Evolutionary conservation across 495 filamentous ascomycete genomes (phyloP).

Genomic region (Aspergillus bridgeri): DNA sequence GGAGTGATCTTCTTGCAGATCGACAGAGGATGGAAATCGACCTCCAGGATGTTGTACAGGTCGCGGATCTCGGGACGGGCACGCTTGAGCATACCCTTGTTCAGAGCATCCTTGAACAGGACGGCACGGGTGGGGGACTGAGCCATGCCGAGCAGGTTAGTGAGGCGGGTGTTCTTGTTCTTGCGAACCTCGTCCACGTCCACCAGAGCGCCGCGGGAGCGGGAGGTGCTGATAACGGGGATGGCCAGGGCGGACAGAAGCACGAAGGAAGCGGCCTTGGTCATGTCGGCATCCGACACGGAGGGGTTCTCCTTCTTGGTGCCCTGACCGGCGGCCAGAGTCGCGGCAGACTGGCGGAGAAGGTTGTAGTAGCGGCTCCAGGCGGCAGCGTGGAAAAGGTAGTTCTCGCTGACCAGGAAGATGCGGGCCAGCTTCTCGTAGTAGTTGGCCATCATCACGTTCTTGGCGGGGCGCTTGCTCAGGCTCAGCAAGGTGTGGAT

Average conservation of each 20-base stretch:
- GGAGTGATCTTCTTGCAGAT: constrained; percentile 99
- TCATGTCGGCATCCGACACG: constrained; percentile 82
- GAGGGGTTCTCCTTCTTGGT: constrained; percentile 92
- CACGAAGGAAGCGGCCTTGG: constrained; percentile 86
- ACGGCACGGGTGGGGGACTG: constrained; percentile 83
- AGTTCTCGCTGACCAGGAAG: constrained; percentile 98
- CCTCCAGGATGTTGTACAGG: constrained; percentile 96
- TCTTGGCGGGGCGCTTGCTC: constrained; percentile 99
- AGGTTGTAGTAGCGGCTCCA: constrained; percentile 97
- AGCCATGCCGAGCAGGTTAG: constrained; percentile 90
- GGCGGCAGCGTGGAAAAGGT: constrained; percentile 96
- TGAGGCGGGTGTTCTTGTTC: constrained; percentile 97
- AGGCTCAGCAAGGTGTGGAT: constrained; percentile 98
- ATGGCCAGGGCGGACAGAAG: constrained; percentile 94
- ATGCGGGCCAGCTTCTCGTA: constrained; percentile 98
- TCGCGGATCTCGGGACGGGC: constrained; percentile 91
- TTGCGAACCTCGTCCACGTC: constrained; percentile 97
- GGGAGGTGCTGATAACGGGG: constrained; percentile 96
- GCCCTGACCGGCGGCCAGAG: constrained; percentile 79
- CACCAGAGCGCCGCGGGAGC: constrained; percentile 90
- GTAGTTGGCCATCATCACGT: constrained; percentile 99
- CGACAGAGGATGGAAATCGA: constrained; percentile 96
- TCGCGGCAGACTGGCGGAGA: constrained; percentile 81
- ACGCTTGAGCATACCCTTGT: constrained; percentile 88
- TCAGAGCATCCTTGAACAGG: constrained; percentile 91